Evolutionary conservation across 192 early-diverging fungal species (phyloP).

Genomic region (Coemansia sp.): DNA sequence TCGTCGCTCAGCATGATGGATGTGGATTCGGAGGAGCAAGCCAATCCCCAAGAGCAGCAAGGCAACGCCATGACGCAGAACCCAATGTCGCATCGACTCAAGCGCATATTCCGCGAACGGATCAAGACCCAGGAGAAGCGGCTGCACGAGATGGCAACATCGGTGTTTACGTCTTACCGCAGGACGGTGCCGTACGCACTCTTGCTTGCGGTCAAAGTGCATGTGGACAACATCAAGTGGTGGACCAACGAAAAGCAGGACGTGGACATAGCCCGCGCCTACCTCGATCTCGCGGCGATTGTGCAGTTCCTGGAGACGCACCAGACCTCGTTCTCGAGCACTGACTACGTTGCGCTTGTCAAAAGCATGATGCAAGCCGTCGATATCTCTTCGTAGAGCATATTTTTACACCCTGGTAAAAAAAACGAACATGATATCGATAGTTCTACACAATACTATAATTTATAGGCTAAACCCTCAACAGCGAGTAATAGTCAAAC

Average conservation of each 20-base stretch:
- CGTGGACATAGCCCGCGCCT: conserved; percentile 36
- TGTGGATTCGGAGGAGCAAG: conserved; percentile 9
- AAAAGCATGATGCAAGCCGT: conserved; percentile 45
- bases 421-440: background rate
- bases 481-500: too few species aligned
- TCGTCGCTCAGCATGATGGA: conserved; percentile 5
- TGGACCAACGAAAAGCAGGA: conserved; percentile 31
- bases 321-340: conserved; percentile 42
- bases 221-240: conserved; percentile 53
- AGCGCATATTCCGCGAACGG: conserved; percentile 38
- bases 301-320: conserved; percentile 48
- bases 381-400: background rate
- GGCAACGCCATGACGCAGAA: background rate
- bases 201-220: conserved; percentile 45
- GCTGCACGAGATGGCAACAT: conserved; percentile 35
- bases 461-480: too few species aligned
- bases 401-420: background rate
- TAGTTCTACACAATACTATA: too few species aligned
- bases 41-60: background rate
- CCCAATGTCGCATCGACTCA: conserved; percentile 16
- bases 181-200: conserved; percentile 51
- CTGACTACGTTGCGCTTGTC: conserved; percentile 46
- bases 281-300: conserved; percentile 33
- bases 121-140: conserved; percentile 41
- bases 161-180: conserved; percentile 48